Conservation (phyloP, 2,329 filamentous ascomycete species). For the Myriosclerotinia curreyana region DNA sequence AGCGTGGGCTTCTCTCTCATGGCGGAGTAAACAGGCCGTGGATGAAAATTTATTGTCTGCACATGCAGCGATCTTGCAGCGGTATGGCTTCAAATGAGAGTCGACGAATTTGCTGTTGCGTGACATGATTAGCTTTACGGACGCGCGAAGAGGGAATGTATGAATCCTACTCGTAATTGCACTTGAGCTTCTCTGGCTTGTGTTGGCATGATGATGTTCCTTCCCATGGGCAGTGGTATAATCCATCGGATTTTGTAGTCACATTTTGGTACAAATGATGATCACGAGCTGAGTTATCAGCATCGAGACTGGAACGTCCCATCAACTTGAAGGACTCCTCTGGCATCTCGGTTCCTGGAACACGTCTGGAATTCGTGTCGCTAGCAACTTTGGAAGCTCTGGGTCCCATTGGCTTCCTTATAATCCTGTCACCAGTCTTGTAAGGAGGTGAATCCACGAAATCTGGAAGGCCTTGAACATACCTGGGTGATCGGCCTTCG, state of each 20-base stretch:
- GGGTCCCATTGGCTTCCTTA: constrained; percentile 36
- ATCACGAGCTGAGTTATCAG: constrained; percentile 50
- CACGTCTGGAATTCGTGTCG: constrained; percentile 30
- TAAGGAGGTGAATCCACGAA: constrained; percentile 36
- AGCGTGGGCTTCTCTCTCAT: constrained; percentile 92
- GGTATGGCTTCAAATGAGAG: constrained; percentile 93
- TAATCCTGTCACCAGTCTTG: constrained; percentile 33
- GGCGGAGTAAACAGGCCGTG: constrained; percentile 88
- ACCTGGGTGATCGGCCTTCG: constrained; percentile 37
- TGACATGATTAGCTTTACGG: constrained; percentile 32
- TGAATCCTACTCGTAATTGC: constrained; percentile 90
- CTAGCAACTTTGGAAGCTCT: constrained; percentile 37
- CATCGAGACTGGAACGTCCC: constrained; percentile 36
- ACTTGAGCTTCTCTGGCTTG: constrained; percentile 94
- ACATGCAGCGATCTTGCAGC: constrained; percentile 83
- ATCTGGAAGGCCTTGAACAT: constrained; percentile 34
- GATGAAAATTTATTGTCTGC: constrained; percentile 89
- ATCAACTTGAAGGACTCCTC: constrained; percentile 37
- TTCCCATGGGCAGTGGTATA: constrained; percentile 93
- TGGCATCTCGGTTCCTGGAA: constrained; percentile 31
- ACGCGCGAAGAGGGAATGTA: constrained; percentile 1
- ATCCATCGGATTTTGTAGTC: constrained; percentile 63
- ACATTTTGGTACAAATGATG: constrained; percentile 70
- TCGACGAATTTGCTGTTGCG: constrained; percentile 84
- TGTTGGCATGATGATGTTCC: constrained; percentile 72